Conservation (phyloP, 306 rosid genomes). For the Medicago lupulina region DNA sequence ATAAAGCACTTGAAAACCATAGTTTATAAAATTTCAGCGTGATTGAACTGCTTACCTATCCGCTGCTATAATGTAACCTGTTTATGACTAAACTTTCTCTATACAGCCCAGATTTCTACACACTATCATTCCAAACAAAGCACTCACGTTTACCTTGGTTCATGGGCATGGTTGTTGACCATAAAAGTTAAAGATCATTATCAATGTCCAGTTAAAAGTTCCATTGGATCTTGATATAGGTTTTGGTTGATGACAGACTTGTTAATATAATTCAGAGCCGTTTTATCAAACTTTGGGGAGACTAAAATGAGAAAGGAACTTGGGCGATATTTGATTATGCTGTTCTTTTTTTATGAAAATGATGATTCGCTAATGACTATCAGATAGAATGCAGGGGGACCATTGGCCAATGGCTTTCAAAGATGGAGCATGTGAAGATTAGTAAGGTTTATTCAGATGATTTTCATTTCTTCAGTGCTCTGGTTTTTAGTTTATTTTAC, state of each 20-base stretch:
- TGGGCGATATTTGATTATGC: conserved; percentile 18
- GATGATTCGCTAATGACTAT: conserved; percentile 2
- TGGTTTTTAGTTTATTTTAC: conserved; percentile 17
- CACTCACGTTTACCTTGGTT: conserved; percentile 31
- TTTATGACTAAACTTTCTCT: conserved; percentile 10
- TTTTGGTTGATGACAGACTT: conserved; percentile 16
- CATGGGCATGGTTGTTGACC: conserved; percentile 26
- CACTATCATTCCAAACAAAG: conserved; percentile 25
- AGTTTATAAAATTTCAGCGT: conserved; percentile 15
- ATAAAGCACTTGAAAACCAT: conserved; percentile 32
- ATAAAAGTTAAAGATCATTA: conserved; percentile 8
- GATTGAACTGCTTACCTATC: conserved; percentile 15
- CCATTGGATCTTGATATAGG: conserved; percentile 11
- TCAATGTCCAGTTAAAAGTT: conserved; percentile 36
- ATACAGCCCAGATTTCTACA: conserved; percentile 29
- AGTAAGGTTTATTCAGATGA: conserved; percentile 8
- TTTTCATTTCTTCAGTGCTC: conserved; percentile 37
- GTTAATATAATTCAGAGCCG: conserved; percentile 25
- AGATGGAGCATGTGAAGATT: conserved; percentile 7
- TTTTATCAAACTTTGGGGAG: conserved; percentile 27
- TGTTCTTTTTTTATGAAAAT: conserved; percentile 8
- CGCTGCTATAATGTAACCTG: neutral
- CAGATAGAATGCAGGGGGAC: conserved; percentile 16
- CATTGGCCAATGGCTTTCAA: conserved; percentile 3
- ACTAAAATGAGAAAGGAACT: conserved; percentile 27